phyloP scores from a whole-genome alignment of 768 basidiomycete genomes.

The Nidularia pulvinata region DNA sequence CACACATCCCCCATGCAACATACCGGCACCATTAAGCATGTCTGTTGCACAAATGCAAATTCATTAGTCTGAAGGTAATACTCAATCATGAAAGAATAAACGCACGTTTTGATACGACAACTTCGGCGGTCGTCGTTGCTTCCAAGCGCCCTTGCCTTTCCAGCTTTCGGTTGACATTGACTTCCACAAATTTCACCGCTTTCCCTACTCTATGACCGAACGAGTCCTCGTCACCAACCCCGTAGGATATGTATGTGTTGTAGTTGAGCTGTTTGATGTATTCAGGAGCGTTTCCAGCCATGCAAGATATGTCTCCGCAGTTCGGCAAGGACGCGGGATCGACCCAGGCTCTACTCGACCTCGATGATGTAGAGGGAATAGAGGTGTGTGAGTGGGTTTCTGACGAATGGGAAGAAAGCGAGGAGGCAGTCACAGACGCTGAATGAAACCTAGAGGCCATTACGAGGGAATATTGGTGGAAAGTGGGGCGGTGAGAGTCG shows the following conservation, averaged over 20 bases:
- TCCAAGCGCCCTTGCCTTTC: constrained; percentile 54
- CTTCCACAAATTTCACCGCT: constrained; percentile 58
- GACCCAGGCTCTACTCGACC: constrained; percentile 48
- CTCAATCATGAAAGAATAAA: background rate
- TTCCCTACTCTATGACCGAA: constrained; percentile 66
- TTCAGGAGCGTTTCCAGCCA: constrained; percentile 63
- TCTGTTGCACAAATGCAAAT: constrained; percentile 32
- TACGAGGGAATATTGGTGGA: constrained; percentile 7
- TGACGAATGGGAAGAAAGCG: constrained; percentile 17
- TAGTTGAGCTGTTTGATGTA: constrained; percentile 66
- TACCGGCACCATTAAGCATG: constrained; percentile 76
- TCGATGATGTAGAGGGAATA: constrained; percentile 13
- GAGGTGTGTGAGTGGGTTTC: constrained; percentile 19
- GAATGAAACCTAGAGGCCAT: constrained; percentile 29
- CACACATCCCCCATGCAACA: constrained; percentile 76
- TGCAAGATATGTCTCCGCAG: constrained; percentile 51
- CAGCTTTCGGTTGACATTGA: constrained; percentile 45
- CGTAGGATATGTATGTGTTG: constrained; percentile 70
- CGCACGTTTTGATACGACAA: constrained; percentile 62
- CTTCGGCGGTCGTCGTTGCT: constrained; percentile 61
- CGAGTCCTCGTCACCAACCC: constrained; percentile 62
- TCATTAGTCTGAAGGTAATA: background rate
- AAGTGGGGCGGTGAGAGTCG: constrained; percentile 6
- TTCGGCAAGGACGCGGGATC: constrained; percentile 65
- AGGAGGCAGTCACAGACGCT: constrained; percentile 20